A percentile compares a stretch with the other conserved stretches of the same genome.
Conservation (phyloP, 2,329 filamentous ascomycete genomes). For the Catunica adiposa region DNA sequence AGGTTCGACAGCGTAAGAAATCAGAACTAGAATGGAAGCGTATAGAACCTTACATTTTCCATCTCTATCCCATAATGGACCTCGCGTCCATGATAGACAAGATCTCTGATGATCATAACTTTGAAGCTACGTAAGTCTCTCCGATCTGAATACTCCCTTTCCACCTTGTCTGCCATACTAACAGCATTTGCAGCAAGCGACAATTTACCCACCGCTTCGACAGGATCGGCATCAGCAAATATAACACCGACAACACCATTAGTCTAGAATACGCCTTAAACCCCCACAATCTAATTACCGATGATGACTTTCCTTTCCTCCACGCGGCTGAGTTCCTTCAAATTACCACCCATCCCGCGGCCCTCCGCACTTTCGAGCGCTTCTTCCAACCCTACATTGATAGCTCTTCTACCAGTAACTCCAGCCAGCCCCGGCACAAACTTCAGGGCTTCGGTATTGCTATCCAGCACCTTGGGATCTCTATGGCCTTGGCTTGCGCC, state of each 20-base stretch:
- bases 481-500: not conserved
- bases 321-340: not conserved
- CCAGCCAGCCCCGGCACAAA: not conserved
- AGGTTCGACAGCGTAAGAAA: not conserved
- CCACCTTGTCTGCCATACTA: not conserved
- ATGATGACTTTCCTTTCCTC: not conserved
- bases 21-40: not conserved
- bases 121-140: not conserved
- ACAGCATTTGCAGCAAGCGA: slow-evolving; percentile 17
- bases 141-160: not conserved
- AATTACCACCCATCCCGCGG: not conserved
- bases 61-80: not conserved
- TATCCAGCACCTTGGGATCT: slow-evolving; percentile 2
- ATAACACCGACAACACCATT: slow-evolving; percentile 15
- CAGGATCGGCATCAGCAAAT: slow-evolving; percentile 19
- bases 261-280: not conserved
- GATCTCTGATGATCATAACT: not conserved
- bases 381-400: not conserved
- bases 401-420: not conserved
- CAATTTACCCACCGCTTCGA: slow-evolving; percentile 21
- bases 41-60: not conserved
- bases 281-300: not conserved
- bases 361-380: not conserved
- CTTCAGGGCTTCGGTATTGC: slow-evolving; percentile 4
- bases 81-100: not conserved